Evolutionary conservation across 345 rosid genomes (phyloP).

Genomic region (Populus deltoides): DNA sequence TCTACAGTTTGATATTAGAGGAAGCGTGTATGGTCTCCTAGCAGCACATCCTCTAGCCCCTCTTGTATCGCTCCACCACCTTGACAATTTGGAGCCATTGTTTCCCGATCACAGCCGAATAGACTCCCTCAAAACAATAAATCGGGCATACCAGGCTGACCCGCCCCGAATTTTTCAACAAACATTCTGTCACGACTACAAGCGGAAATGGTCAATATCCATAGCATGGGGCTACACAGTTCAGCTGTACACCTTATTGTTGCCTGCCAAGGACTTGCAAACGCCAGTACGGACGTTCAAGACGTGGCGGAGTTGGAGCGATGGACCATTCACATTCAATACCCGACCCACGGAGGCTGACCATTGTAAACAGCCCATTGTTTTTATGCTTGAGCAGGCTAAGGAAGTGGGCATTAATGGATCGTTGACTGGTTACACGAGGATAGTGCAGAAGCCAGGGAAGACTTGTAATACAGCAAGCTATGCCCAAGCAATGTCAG

Average conservation of each 20-base stretch:
- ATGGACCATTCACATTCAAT: conserved; percentile 76
- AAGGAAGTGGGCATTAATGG: conserved; percentile 45
- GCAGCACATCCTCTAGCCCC: conserved; percentile 79
- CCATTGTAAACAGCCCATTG: conserved; percentile 51
- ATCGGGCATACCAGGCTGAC: conserved; percentile 46
- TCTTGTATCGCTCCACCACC: conserved; percentile 72
- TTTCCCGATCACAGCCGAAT: conserved; percentile 51
- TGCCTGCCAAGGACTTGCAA: conserved; percentile 41
- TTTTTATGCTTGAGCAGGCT: conserved; percentile 53
- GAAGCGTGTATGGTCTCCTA: conserved; percentile 62
- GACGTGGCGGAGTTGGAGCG: conserved; percentile 59
- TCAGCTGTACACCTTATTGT: conserved; percentile 50
- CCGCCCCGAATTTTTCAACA: conserved; percentile 71
- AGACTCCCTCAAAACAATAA: conserved; percentile 49
- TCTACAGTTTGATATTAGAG: conserved; percentile 72
- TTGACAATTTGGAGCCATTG: conserved; percentile 50
- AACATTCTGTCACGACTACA: conserved; percentile 48
- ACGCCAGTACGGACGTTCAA: conserved; percentile 68
- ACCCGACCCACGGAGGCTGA: conserved; percentile 44
- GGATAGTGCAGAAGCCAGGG: conserved; percentile 15
- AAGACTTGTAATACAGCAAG: conserved; percentile 38
- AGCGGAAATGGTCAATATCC: conserved; percentile 65
- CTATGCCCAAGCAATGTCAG: conserved; percentile 29
- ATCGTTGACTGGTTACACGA: conserved; percentile 47
- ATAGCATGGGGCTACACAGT: conserved; percentile 85